phyloP scores from a whole-genome alignment of 371 early-diverging fungal species.

The Saksenaea vasiformis region DNA sequence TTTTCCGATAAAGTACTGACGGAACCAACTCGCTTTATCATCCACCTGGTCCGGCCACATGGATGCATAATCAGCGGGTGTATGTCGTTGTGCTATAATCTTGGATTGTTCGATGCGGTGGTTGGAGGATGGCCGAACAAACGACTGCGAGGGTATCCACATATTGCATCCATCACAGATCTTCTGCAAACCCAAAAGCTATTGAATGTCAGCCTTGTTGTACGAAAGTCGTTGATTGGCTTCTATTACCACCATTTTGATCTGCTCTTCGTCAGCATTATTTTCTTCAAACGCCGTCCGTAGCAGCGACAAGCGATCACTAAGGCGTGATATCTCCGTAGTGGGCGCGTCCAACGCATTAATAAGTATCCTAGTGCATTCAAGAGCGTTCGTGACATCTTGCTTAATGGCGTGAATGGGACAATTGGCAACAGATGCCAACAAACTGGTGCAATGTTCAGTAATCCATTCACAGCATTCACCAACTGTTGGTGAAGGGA shows the following conservation, averaged over 20 bases:
- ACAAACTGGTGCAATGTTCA: constrained; percentile 14
- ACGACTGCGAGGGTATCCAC: not conserved
- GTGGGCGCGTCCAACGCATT: constrained; percentile 22
- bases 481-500: constrained; percentile 20
- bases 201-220: not conserved
- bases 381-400: constrained; percentile 16
- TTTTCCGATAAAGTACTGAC: constrained; percentile 25
- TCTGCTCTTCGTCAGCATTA: not conserved
- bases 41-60: constrained; percentile 27
- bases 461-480: constrained; percentile 27
- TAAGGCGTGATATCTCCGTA: not conserved
- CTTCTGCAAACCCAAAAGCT: not conserved
- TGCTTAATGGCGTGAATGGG: not conserved
- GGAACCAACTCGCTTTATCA: constrained; percentile 20
- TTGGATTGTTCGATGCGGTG: constrained; percentile 4
- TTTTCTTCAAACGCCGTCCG: not conserved
- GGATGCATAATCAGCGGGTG: constrained; percentile 16
- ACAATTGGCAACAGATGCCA: not conserved
- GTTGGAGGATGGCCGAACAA: not conserved
- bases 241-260: not conserved
- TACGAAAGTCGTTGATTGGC: not conserved
- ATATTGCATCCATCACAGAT: not conserved
- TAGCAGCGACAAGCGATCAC: not conserved
- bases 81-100: constrained; percentile 9
- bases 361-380: constrained; percentile 21